These are phyloP conservation scores for Colletotrichum sp. DNA, from an alignment of 2,329 filamentous ascomycete species.

Conservation along the genomic window DNA sequence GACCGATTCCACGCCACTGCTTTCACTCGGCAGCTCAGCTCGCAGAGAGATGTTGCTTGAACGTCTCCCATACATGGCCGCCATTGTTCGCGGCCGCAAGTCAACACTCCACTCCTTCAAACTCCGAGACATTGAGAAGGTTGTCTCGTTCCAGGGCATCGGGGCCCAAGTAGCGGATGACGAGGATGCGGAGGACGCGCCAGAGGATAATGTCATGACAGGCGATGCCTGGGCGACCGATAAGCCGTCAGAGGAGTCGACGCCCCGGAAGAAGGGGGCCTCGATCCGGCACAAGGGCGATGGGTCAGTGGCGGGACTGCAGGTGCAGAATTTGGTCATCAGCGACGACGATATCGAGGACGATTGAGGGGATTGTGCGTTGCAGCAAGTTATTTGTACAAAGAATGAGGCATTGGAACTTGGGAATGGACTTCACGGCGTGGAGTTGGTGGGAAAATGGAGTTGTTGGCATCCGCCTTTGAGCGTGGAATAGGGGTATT, in stretches of 20 bases:
- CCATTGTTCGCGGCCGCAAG: conserved; percentile 59
- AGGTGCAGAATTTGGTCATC: conserved; percentile 71
- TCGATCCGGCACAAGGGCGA: conserved; percentile 39
- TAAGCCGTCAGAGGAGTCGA: conserved; percentile 59
- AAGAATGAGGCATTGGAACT: background rate
- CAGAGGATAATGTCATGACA: conserved; percentile 34
- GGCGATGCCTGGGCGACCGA: conserved; percentile 67
- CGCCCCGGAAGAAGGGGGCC: conserved; percentile 51
- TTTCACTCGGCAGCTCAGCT: conserved; percentile 69
- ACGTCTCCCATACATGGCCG: conserved; percentile 82
- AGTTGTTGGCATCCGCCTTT: background rate
- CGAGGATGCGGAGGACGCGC: conserved; percentile 48
- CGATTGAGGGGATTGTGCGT: background rate
- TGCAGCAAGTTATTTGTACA: background rate
- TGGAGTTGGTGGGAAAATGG: background rate
- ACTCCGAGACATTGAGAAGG: conserved; percentile 67
- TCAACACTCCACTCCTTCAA: conserved; percentile 37
- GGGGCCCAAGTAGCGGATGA: conserved; percentile 51
- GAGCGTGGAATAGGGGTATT: background rate
- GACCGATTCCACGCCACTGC: conserved; percentile 40
- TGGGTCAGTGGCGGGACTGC: conserved; percentile 43
- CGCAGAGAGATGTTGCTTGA: conserved; percentile 81
- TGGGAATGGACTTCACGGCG: background rate
- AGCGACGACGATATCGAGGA: conserved; percentile 90
- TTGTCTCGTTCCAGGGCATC: conserved; percentile 71